phyloP scores from a whole-genome alignment of 768 basidiomycete genomes.

The Rhizopogon vinicolor region DNA sequence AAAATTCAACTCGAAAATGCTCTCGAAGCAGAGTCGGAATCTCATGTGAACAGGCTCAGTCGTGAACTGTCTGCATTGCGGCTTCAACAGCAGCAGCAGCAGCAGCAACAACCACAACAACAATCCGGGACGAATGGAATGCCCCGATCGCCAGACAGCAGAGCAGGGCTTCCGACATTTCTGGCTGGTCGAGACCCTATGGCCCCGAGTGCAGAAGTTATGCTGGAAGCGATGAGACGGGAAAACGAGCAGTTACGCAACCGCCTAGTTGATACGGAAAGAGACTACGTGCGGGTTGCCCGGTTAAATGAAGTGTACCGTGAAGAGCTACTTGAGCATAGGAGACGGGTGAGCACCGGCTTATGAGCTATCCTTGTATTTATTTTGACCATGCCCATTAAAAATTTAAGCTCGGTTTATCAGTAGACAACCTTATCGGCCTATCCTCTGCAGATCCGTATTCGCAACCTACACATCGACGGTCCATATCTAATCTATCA shows the following conservation, averaged over 20 bases:
- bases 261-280: conserved; percentile 67
- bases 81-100: conserved; percentile 52
- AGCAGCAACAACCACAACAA: conserved; percentile 28
- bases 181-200: conserved; percentile 24
- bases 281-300: conserved; percentile 70
- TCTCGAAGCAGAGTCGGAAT: conserved; percentile 83
- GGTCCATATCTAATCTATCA: conserved; percentile 35
- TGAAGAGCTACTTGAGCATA: conserved; percentile 77
- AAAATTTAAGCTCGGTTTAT: conserved; percentile 53
- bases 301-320: conserved; percentile 80
- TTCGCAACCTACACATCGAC: conserved; percentile 67
- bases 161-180: conserved; percentile 3
- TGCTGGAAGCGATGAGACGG: conserved; percentile 70
- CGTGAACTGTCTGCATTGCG: conserved; percentile 66
- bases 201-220: conserved; percentile 43
- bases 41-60: conserved; percentile 72
- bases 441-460: conserved; percentile 60
- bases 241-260: conserved; percentile 76
- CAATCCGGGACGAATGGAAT: conserved; percentile 10
- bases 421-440: conserved; percentile 78
- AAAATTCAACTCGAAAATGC: conserved; percentile 80
- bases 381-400: background rate
- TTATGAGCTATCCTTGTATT: conserved; percentile 5
- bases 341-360: conserved; percentile 55
- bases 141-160: conserved; percentile 25